Evolutionary conservation across 2,329 filamentous ascomycete genomes (phyloP), one percentile per base, ranked within the genome.

Genomic region (Sporothrix luriei): DNA sequence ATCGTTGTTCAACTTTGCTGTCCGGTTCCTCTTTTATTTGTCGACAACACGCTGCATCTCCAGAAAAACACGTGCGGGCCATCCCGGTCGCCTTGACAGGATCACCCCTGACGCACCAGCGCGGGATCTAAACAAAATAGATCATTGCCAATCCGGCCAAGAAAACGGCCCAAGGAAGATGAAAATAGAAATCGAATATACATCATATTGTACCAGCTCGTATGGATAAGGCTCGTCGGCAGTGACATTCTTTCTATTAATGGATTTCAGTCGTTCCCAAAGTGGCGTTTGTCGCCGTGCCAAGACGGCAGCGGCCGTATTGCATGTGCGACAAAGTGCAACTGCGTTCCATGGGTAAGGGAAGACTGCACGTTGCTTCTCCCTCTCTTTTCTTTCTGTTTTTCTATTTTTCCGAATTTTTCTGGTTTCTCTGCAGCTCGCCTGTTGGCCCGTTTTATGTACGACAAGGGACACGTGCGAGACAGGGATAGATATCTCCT

Each of bases 221-320:
- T 33, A 33, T 33, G 33, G 33, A 4, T 9, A 33, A 33, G 33
- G 33, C 33, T 33, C 9, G 33, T 33, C n/a, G 33, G 7, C 7
- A 33, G 33, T 33, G 5, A 29, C 10, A 54, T 54, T 7, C 10
- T 52, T 54, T 7, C 10, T 52, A 10, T 46, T 26, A 11, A 46
- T 26, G 38, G 57, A 62, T 46, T 24, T 14, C 40, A 19, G 26
- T 62, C 38, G 38, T 26, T 14, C 55, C 19, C 21, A 61, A 61
- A 38, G n/a, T 38, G 54, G 40, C 19, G 54, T 21, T 9, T 57
- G 54, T 57, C 33, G 19, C 29, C 54, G 16, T 46, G 61, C 61
- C 61, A 64, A 64, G 62, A 38, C n/a, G 62, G 62, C 62, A 66
- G 26, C 48, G 48, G 62, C 62, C 62, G 61, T 52, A 11, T 19